Percentiles rank a stretch among this genome's conserved stretches.
These are phyloP conservation scores for Apiotrichum montevideense DNA, from an alignment of 1,284 basidiomycete species.

Conservation along the genomic window DNA sequence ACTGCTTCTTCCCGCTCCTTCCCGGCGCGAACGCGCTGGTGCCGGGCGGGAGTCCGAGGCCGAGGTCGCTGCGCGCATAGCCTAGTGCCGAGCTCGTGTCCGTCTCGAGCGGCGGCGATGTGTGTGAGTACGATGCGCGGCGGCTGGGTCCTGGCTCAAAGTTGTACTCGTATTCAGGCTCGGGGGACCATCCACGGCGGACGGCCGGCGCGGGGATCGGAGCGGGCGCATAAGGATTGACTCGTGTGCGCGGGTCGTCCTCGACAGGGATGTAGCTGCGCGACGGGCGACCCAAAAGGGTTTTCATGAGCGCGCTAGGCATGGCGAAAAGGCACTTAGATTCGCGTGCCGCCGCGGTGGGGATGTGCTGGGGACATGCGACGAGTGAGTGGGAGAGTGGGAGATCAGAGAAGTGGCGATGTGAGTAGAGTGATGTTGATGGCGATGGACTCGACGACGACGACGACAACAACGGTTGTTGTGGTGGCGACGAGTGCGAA, in stretches of 20 bases:
- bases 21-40: neutral
- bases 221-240: neutral
- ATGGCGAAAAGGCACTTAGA: constrained; percentile 12
- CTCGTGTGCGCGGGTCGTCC: constrained; percentile 1
- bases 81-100: neutral
- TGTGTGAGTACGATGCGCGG: neutral
- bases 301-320: constrained; percentile 39
- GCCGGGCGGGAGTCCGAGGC: neutral
- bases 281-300: constrained; percentile 36
- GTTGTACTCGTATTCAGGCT: neutral
- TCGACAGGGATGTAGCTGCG: constrained; percentile 30
- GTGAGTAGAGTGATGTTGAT: neutral
- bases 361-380: too few relatives aligned
- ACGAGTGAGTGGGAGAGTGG: too few relatives aligned
- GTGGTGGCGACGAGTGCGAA: neutral
- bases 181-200: too few relatives aligned
- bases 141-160: neutral
- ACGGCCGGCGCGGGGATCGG: neutral
- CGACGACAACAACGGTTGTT: neutral
- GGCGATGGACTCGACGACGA: neutral
- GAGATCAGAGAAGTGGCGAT: neutral
- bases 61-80: constrained; percentile 1
- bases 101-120: neutral
- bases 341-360: too few relatives aligned
- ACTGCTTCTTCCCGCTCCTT: neutral